These are phyloP conservation scores for Lagenaria siceraria DNA, from an alignment of 306 rosid genomes.

Conservation along the genomic window DNA sequence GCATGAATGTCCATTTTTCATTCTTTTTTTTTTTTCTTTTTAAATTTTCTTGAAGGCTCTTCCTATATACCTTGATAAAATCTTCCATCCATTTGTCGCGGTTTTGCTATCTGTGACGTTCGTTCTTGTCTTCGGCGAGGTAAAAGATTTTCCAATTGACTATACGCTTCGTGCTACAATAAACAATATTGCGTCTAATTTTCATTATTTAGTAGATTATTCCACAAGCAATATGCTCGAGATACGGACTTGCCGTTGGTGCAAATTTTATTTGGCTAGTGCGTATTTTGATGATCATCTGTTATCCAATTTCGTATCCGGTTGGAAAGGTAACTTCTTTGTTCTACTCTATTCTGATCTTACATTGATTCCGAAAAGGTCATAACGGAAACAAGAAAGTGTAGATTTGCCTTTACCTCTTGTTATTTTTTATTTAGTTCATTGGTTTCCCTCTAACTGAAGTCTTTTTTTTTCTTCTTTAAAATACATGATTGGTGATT, in stretches of 20 bases:
- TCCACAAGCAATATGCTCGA: constrained; percentile 87
- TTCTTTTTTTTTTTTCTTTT: too few relatives aligned
- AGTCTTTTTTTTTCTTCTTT: not conserved
- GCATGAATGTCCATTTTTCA: too few relatives aligned
- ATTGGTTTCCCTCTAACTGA: not conserved
- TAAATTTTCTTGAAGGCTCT: constrained; percentile 51
- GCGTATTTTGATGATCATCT: constrained; percentile 56
- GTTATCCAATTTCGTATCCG: constrained; percentile 75
- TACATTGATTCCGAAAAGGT: not conserved
- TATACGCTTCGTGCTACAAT: not conserved
- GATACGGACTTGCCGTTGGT: constrained; percentile 67
- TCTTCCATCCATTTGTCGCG: constrained; percentile 70
- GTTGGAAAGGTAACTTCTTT: constrained; percentile 50
- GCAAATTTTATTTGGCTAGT: constrained; percentile 76
- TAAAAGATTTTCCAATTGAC: constrained; percentile 10
- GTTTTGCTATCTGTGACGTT: constrained; percentile 76
- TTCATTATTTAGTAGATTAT: constrained; percentile 33
- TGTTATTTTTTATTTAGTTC: not conserved
- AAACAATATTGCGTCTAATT: not conserved
- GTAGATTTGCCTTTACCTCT: not conserved
- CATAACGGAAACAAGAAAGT: not conserved
- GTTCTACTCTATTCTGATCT: not conserved
- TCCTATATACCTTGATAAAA: constrained; percentile 68
- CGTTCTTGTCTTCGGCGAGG: constrained; percentile 83
- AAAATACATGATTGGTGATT: not conserved